Evolutionary conservation across 345 rosid genomes (phyloP).

Genomic region (Lagerstroemia speciosa): DNA sequence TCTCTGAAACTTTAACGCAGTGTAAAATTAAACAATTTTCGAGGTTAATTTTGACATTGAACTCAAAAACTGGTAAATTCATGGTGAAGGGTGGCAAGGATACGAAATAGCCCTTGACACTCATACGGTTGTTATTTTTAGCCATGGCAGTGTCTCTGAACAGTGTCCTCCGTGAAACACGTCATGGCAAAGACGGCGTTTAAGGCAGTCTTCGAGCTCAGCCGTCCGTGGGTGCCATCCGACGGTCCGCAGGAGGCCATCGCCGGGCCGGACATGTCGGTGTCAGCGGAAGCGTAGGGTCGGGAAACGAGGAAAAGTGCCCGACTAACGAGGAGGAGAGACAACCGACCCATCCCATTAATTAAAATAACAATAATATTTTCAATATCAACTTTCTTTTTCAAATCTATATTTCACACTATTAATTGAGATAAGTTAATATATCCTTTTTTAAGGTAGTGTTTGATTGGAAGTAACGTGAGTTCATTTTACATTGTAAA

Average conservation of each 20-base stretch:
- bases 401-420: too few species aligned
- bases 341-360: neutral
- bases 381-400: too few species aligned
- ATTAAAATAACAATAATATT: neutral
- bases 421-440: too few species aligned
- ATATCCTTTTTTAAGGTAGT: too few species aligned
- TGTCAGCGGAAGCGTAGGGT: conserved; percentile 50
- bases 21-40: too few species aligned
- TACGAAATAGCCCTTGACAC: neutral
- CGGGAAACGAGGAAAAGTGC: conserved; percentile 38
- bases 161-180: conserved; percentile 34
- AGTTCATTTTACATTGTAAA: too few species aligned
- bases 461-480: too few species aligned
- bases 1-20: conserved; percentile 30
- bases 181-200: conserved; percentile 33
- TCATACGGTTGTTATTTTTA: conserved; percentile 9
- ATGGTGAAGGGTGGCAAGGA: neutral
- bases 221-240: conserved; percentile 23
- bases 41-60: too few species aligned
- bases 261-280: conserved; percentile 20
- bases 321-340: conserved; percentile 40
- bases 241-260: conserved; percentile 16
- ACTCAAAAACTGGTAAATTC: too few species aligned
- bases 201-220: conserved; percentile 22
- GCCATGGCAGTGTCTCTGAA: conserved; percentile 20